Evolutionary conservation across 805 yeast species (phyloP), one percentile per base, ranked within the genome.

Genomic region (Candida rishiriensis): DNA sequence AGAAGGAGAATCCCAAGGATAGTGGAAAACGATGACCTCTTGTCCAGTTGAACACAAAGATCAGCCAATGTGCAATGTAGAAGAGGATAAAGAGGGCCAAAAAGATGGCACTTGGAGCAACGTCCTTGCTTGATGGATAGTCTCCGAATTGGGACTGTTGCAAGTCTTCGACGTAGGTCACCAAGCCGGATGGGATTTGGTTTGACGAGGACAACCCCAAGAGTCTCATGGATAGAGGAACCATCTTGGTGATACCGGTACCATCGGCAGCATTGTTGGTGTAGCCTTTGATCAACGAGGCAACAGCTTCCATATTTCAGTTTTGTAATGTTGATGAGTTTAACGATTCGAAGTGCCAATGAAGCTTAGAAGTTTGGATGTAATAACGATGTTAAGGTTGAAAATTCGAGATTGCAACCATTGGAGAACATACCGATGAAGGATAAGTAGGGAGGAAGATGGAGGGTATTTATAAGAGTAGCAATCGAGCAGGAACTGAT

Each of bases 1-100:
- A 82, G 50, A 76, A 68, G 1, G 72, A 70, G 56, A 82, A 73
- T 2, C 77, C 79, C 13, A 81, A 52, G 3, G 79, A 67, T 14
- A 79, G 57, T 68, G 72, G 74, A 57, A 85, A 84, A 50, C 71
- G 68, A 61, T 85, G 90, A 2, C 82, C 82, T 53, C 85, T 65
- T 4, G 66, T 48, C 41, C 52, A 59, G 60, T 85, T 79, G 34
- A 71, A 61, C 8, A 60, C 29, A 54, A 78, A 82, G 13, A 84
- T 66, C 21, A 49, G 51, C 5, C 69, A 41, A 51, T 81, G 83
- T 0, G 72, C 72, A 2, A 78, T n/a, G 36, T 68, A 53, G 31
- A 84, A 52, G 3, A 83, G 47, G 12, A 66, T 59, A 50, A 79
- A 84, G 1, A 76, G 63, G 0, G 75, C 85, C 3, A 72, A 57